phyloP scores from a whole-genome alignment of 129 eudicot genomes.

The Heracleum sosnowskyi region DNA sequence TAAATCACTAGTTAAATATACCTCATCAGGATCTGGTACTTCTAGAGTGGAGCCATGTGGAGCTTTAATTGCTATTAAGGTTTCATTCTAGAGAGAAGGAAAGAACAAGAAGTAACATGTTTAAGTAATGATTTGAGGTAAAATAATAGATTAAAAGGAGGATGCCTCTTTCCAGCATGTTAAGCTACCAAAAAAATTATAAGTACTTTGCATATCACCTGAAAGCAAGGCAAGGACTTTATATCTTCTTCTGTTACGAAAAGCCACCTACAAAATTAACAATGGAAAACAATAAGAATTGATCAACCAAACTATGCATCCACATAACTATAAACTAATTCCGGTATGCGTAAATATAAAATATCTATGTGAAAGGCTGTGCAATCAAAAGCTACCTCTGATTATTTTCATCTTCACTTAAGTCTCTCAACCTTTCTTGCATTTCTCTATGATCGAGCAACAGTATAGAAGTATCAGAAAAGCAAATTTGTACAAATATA shows the following conservation, averaged over 20 bases:
- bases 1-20: no score
- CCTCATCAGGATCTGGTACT: constrained; percentile 98
- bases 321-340: not conserved
- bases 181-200: not conserved
- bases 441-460: constrained; percentile 54
- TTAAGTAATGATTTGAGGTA: not conserved
- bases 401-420: constrained; percentile 78
- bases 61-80: constrained; percentile 91
- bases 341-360: not conserved
- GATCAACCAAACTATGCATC: not conserved
- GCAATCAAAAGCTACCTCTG: constrained; percentile 41
- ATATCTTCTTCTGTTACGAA: constrained; percentile 95
- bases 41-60: constrained; percentile 96
- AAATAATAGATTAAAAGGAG: not conserved
- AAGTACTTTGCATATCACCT: constrained; percentile 29
- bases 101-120: not conserved
- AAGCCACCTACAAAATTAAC: constrained; percentile 58
- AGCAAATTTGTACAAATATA: not conserved
- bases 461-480: constrained; percentile 21
- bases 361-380: not conserved
- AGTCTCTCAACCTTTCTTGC: constrained; percentile 75
- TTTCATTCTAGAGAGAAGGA: constrained; percentile 53
- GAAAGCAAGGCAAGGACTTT: constrained; percentile 77
- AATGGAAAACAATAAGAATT: not conserved
- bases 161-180: not conserved